Evolutionary conservation across 495 filamentous ascomycete genomes (phyloP), one percentile per base, ranked within the genome.

Genomic region (Alectoria sarmentosa): DNA sequence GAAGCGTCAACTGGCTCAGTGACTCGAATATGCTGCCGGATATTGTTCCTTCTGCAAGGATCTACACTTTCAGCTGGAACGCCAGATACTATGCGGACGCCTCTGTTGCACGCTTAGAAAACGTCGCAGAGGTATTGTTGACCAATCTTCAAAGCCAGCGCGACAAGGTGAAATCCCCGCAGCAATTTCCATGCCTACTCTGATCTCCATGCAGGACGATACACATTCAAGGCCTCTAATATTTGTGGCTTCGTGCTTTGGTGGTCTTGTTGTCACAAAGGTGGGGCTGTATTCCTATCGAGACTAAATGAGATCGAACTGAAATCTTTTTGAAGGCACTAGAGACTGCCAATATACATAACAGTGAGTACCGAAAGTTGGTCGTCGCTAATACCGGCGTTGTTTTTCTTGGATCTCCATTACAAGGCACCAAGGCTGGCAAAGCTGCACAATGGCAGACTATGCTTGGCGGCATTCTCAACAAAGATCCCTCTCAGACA

Each of bases 1-100:
- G 39, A 38, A 38, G 57, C 57, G 57, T 59, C 57, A 59, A 59
- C 11, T 59, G 57, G 57, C 57, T 59, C 17, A 59, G 32, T 30
- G 57, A 59, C 9, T 4, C 38, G 30, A 28, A 54, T 7, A 54
- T 54, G 49, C 49, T 54, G 14, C 49, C 49, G 11, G 0, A 19
- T 17, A 14, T 54, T 28, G 49, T 54, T 10, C 28, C 49, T 4
- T 54, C 49, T 17, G 49, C 49, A 5, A 32, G 7, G 2, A 59
- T 59, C 28, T 39, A 15, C 6, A 39, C 57, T 13, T 59, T 59
- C 34, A 39, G 15, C n/a, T 59, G 57, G 57, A n/a, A 59, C 39
- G 38, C 57, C 1, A n/a, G 19, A 4, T 59, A 59, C 57, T 59
- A 59, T 26, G 19, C n/a, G 32, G 13, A 39, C 28, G 57, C 57